phyloP scores from a whole-genome alignment of 169 alveolate genomes.

The Sarcocystis neurona region DNA sequence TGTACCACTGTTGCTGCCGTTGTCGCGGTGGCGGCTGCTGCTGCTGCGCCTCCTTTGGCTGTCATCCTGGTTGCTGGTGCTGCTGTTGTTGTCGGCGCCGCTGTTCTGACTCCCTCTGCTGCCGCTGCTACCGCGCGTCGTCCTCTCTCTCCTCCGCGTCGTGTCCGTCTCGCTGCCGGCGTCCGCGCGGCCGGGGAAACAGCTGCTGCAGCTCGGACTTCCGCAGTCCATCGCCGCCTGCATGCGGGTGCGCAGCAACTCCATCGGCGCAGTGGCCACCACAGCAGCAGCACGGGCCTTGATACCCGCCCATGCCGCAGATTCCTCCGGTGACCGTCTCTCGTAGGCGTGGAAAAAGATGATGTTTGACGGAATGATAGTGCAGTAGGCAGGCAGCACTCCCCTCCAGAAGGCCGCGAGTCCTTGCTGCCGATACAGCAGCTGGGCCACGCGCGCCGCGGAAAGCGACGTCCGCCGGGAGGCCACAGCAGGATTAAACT shows the following conservation, averaged over 20 bases:
- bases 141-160: no score
- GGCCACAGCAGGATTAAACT: constrained; percentile 48
- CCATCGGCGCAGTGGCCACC: constrained; percentile 57
- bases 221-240: constrained; percentile 62
- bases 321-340: constrained; percentile 37
- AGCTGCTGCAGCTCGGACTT: no score
- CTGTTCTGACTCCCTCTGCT: no score
- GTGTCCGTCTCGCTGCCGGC: no score
- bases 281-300: constrained; percentile 61
- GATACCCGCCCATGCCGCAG: constrained; percentile 62
- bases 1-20: no score
- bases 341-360: constrained; percentile 57
- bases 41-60: no score
- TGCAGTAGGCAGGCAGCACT: constrained; percentile 45
- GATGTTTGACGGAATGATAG: constrained; percentile 53
- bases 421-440: constrained; percentile 29
- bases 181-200: no score
- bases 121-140: no score
- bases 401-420: constrained; percentile 55
- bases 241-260: constrained; percentile 48
- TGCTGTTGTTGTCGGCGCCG: no score
- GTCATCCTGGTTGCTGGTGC: no score
- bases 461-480: constrained; percentile 18
- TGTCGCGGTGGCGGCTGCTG: no score
- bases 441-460: constrained; percentile 6